Evolutionary conservation across 495 filamentous ascomycete species (phyloP), one percentile per base, ranked within the genome.

Genomic region (Aspergillus mulundensis): DNA sequence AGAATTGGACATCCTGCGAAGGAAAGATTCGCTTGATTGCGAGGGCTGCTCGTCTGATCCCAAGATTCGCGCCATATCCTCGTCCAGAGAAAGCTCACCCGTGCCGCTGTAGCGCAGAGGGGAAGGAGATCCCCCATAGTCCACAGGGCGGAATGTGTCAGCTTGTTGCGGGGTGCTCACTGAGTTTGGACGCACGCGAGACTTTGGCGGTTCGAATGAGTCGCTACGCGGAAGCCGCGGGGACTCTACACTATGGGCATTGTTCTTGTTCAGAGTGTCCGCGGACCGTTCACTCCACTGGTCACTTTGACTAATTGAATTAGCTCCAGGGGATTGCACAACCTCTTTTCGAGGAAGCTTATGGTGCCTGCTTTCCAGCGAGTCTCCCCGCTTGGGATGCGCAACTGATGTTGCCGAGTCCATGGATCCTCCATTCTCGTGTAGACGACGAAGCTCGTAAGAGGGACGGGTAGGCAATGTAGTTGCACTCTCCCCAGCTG

Each of bases 1-100:
- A 21, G 89, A 89, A 64, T 92, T 95, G 2, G 95, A 97, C 28
- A 96, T 86, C 25, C 89, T 86, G 36, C 91, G 88, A 50, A 97
- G 71, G 53, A 96, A 87, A 1, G 89, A 91, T 12, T 81, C 75
- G 59, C 66, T 68, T 8, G 69, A 70, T 53, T 75, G 76, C 6
- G 60, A 58, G 19, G 59, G 38, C 18, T 84, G 82, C 40, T 79
- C 80, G 41, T 91, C 88, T 46, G 87, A 83, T 4, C 83, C 83
- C 43, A 94, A 74, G 36, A 95, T 90, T 18, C 90, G 84, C 41
- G 86, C 84, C 77, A 95, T 86, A 60, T 96, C 94, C 59, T 96
- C 91, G 59, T 97, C 92, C 85, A 91, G 85, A 38, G 86, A 89
- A 59, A 93, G 88, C 56, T 92, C 90, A 46, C 84, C 87, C 43